Base-by-base conservation (phyloP, 306 rosid genomes). In the Sicyos baderoa region DNA sequence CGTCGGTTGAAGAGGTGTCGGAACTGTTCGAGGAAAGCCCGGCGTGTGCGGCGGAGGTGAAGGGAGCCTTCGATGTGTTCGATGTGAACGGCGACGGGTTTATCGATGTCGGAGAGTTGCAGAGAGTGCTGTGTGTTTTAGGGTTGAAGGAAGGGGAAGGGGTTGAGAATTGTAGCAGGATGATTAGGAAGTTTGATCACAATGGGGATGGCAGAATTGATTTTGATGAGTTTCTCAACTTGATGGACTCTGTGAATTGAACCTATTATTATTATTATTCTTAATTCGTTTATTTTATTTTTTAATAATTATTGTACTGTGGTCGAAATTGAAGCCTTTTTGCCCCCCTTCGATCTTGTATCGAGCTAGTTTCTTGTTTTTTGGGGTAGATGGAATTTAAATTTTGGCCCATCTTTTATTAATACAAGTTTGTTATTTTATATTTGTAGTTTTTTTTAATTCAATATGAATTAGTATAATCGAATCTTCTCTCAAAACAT, bases 41-140 rank as follows among this genome's bases (percentile, higher is more conserved):
- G 18, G 73, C 76, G 5, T 51, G 77, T 50, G 16, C 53, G 52
- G 84, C 15, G 44, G 87, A 80, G 74, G 61, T 83, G 54, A 66
- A 78, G 18, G 70, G 73, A 48, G 81, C 82, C 9, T 83, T 83
- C 29, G 68, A 75, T 23, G 80, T 80, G 71, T 83, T 83, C 12
- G 87, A 83, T 70, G 77, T 50, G 17, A 83, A 83, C 1, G 63
- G 72, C 61, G 84, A 83, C 73, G 84, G 84, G 25, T 83, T 77
- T 10, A 75, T 83, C 54, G 82, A 80, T 2, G 82, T 74, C 7
- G 14, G 1, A 10, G 87, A 83, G 62, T 72, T 83, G 48, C 50
- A 49, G 8, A 80, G 78, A 18, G 76, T 83, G 14, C 22, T 83
- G 0, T 19, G 77, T 2, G 27, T 74, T 51, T 70, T 83, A 75